These are phyloP conservation scores for Rhizoclosmatium globosum DNA, from an alignment of 192 early-diverging fungal species.

Conservation along the genomic window DNA sequence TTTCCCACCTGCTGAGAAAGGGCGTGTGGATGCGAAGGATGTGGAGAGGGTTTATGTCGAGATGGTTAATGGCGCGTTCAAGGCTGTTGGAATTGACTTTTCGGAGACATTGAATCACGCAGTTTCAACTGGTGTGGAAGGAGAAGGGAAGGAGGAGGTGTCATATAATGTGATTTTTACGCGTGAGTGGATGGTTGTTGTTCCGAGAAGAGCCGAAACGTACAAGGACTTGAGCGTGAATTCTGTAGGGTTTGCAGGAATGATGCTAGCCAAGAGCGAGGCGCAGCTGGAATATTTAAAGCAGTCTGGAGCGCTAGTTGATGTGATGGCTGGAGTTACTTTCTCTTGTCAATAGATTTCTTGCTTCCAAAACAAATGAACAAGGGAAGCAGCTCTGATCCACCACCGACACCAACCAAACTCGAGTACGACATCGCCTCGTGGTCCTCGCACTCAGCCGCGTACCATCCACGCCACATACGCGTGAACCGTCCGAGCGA, in stretches of 20 bases:
- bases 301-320: background rate
- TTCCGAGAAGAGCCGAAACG: slow-evolving; percentile 56
- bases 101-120: slow-evolving; percentile 22
- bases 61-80: slow-evolving; percentile 33
- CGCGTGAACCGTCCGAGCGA: slow-evolving; percentile 83
- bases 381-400: background rate
- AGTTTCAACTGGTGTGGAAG: background rate
- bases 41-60: slow-evolving; percentile 33
- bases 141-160: background rate
- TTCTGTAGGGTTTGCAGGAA: slow-evolving; percentile 72
- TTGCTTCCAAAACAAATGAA: background rate
- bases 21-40: background rate
- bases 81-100: slow-evolving; percentile 28
- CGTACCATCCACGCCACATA: slow-evolving; percentile 88
- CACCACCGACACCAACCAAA: background rate
- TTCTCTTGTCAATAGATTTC: background rate
- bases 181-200: slow-evolving; percentile 56
- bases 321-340: background rate
- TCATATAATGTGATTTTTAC: slow-evolving; percentile 73
- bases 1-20: background rate
- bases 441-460: slow-evolving; percentile 85
- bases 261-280: slow-evolving; percentile 62
- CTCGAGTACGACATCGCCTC: slow-evolving; percentile 50
- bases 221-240: slow-evolving; percentile 63
- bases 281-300: slow-evolving; percentile 42